A percentile compares a stretch with the other conserved stretches of the same genome.
Evolutionary conservation across 2,329 filamentous ascomycete species (phyloP).

Genomic region (Neoscytalidium dimidiatum): DNA sequence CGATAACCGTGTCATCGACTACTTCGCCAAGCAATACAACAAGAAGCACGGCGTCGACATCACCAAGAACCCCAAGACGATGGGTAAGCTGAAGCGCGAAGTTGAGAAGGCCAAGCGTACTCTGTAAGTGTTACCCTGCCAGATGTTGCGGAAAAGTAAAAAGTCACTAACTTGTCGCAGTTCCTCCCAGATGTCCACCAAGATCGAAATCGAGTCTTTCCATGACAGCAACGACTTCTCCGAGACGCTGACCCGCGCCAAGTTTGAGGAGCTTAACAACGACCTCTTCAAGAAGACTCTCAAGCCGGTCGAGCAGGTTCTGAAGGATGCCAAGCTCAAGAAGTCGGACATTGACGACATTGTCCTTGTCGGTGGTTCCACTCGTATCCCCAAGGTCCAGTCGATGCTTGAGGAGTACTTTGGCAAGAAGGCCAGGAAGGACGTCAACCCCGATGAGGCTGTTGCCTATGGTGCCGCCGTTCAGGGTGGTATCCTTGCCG

Average conservation of each 20-base stretch:
- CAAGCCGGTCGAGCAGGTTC: conserved; percentile 97
- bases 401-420: conserved; percentile 95
- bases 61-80: conserved; percentile 92
- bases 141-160: not conserved
- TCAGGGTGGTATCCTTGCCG: conserved; percentile 92
- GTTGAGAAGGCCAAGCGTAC: conserved; percentile 99
- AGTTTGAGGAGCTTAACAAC: conserved; percentile 99
- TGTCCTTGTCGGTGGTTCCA: conserved; percentile 96
- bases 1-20: conserved; percentile 94
- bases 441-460: conserved; percentile 99
- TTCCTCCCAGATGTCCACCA: conserved; percentile 83
- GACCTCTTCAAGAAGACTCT: conserved; percentile 99
- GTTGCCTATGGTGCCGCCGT: conserved; percentile 97
- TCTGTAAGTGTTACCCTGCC: conserved; percentile 47
- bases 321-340: conserved; percentile 97
- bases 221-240: conserved; percentile 97
- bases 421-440: conserved; percentile 97
- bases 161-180: not conserved
- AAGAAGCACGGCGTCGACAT: conserved; percentile 95
- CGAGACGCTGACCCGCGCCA: conserved; percentile 95
- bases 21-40: conserved; percentile 97
- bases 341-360: conserved; percentile 95
- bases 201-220: conserved; percentile 92
- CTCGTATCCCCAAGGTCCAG: conserved; percentile 98
- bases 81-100: conserved; percentile 99